Evolutionary conservation across 352 stramenopile species (phyloP).

Genomic region (Globisporangium abappressorium): DNA sequence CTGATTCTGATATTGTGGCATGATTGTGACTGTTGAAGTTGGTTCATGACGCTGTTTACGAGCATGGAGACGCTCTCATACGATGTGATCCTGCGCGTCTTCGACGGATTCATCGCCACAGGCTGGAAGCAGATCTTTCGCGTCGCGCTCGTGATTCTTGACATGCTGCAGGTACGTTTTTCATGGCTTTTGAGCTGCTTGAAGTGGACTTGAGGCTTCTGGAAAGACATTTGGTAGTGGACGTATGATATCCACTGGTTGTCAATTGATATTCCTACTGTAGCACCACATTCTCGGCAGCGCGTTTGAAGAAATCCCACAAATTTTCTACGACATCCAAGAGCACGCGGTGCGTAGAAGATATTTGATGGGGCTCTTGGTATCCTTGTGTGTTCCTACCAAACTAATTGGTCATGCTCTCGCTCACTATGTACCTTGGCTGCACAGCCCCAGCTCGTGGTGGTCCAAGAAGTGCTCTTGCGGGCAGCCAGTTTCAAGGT

Average conservation of each 20-base stretch:
- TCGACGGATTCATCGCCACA: slow-evolving; percentile 65
- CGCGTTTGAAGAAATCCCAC: slow-evolving; percentile 67
- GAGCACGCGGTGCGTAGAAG: slow-evolving; percentile 42
- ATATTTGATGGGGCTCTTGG: too few species aligned
- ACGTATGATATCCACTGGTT: too few species aligned
- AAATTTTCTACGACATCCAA: slow-evolving; percentile 74
- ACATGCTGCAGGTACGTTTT: slow-evolving; percentile 38
- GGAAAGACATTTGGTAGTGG: too few species aligned
- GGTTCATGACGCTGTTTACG: slow-evolving; percentile 81
- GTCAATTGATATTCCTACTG: background rate
- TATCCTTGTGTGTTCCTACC: too few species aligned
- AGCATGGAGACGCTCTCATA: slow-evolving; percentile 72
- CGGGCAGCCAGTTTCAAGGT: slow-evolving; percentile 11
- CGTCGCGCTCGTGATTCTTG: slow-evolving; percentile 54
- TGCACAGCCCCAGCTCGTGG: slow-evolving; percentile 5
- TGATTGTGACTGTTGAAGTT: slow-evolving; percentile 30
- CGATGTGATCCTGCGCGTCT: slow-evolving; percentile 52
- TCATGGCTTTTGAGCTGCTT: background rate
- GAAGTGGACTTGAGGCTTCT: background rate
- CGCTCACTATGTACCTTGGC: background rate
- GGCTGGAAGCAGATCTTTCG: slow-evolving; percentile 77
- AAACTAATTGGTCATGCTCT: background rate
- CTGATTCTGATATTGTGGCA: background rate
- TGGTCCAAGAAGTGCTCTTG: background rate
- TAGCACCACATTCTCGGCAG: slow-evolving; percentile 55